Evolutionary conservation across 2,329 filamentous ascomycete species (phyloP).

Genomic region (Botrytis byssoidea): DNA sequence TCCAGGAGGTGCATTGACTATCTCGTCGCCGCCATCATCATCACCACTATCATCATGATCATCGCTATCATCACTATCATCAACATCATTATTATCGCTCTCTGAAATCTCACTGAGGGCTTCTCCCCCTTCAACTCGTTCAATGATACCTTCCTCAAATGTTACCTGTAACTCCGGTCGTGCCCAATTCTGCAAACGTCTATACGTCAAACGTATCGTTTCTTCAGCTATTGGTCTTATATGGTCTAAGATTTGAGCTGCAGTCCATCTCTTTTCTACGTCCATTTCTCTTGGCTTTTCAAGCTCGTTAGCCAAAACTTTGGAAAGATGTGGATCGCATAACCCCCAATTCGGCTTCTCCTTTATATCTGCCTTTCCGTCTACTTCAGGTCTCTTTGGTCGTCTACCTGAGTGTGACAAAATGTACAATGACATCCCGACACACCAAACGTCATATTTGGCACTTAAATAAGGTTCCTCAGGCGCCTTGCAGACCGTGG

Average conservation of each 20-base stretch:
- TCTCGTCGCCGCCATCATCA: not conserved
- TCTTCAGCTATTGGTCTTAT: not conserved
- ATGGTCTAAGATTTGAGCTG: not conserved
- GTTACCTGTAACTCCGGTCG: not conserved
- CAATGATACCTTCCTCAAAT: not conserved
- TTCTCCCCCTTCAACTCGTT: not conserved
- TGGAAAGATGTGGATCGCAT: constrained; percentile 2
- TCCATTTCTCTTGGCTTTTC: constrained; percentile 3
- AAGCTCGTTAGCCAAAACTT: not conserved
- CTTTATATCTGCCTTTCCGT: not conserved
- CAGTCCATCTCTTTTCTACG: not conserved
- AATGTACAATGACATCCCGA: not conserved
- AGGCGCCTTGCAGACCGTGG: not conserved
- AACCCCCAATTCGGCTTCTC: not conserved
- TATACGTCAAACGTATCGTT: constrained; percentile 2
- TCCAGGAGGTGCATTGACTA: not conserved
- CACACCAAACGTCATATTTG: constrained; percentile 17
- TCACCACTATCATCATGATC: not conserved
- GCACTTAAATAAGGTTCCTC: not conserved
- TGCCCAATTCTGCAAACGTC: not conserved
- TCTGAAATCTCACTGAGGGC: not conserved
- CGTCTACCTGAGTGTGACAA: not conserved
- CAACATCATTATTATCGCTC: not conserved
- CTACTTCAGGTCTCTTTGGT: not conserved
- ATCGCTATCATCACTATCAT: too few species aligned